Evolutionary conservation across 805 yeast genomes (phyloP).

Genomic region (Schwanniomyces occidentalis): DNA sequence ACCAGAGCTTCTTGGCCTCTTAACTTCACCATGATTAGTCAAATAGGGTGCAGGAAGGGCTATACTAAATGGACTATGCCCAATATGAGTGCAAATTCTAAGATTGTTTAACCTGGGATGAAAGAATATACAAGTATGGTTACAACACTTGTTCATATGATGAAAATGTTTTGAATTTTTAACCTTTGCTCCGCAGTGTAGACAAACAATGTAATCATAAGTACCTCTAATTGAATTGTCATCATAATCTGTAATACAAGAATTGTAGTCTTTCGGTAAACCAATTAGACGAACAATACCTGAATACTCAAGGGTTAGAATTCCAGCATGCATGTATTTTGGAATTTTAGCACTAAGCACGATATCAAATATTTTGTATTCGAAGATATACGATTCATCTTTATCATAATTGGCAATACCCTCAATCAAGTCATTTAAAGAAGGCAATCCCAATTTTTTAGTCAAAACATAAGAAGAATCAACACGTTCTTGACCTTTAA

Average conservation of each 20-base stretch:
- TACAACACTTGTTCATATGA: conserved; percentile 26
- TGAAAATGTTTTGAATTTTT: conserved; percentile 23
- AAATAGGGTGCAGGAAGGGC: conserved; percentile 66
- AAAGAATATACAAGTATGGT: conserved; percentile 27
- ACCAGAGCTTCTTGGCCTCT: conserved; percentile 51
- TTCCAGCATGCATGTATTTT: conserved; percentile 19
- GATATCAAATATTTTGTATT: conserved; percentile 21
- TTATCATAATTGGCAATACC: conserved; percentile 5
- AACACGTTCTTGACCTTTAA: conserved; percentile 14
- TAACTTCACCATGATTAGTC: conserved; percentile 75
- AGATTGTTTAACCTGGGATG: conserved; percentile 25
- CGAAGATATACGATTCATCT: conserved; percentile 14
- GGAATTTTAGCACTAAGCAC: conserved; percentile 27
- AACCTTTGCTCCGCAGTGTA: conserved; percentile 31
- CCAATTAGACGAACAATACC: conserved; percentile 54
- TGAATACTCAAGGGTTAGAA: conserved; percentile 47
- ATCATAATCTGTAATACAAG: conserved; percentile 24
- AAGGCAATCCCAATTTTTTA: conserved; percentile 23
- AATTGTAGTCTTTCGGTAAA: conserved; percentile 45
- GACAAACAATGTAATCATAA: conserved; percentile 30
- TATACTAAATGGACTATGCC: conserved; percentile 23
- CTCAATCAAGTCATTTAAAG: conserved; percentile 18
- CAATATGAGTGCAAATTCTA: conserved; percentile 24
- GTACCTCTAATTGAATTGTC: conserved; percentile 12
- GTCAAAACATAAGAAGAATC: conserved; percentile 26